These are phyloP conservation scores for Colletotrichum sp. DNA, from an alignment of 2,329 filamentous ascomycete species.

Conservation along the genomic window DNA sequence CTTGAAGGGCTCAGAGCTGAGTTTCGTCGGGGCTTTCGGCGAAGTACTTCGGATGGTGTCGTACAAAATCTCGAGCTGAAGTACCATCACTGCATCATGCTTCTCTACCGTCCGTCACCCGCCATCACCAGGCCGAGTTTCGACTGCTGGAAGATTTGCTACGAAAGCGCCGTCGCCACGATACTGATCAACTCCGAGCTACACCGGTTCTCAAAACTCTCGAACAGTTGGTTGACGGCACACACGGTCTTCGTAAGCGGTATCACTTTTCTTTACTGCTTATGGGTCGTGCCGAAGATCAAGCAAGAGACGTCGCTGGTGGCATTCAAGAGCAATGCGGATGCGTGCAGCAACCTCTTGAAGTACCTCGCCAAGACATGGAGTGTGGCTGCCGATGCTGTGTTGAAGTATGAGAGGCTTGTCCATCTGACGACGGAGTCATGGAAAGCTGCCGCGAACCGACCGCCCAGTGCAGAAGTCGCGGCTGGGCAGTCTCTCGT, in stretches of 20 bases:
- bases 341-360: slow-evolving; percentile 24
- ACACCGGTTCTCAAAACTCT: slow-evolving; percentile 30
- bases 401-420: slow-evolving; percentile 30
- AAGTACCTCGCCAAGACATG: slow-evolving; percentile 26
- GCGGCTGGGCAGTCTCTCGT: neutral
- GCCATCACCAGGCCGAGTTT: slow-evolving; percentile 27
- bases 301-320: neutral
- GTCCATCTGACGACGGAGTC: neutral
- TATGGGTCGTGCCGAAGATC: slow-evolving; percentile 20
- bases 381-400: slow-evolving; percentile 40
- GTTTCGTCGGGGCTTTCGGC: neutral
- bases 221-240: slow-evolving; percentile 33
- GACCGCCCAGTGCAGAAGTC: neutral
- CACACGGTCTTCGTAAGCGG: slow-evolving; percentile 34
- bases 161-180: slow-evolving; percentile 29
- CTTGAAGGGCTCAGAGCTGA: neutral
- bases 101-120: slow-evolving; percentile 33
- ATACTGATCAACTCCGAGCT: slow-evolving; percentile 31
- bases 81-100: slow-evolving; percentile 33
- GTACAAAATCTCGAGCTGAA: slow-evolving; percentile 32
- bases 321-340: slow-evolving; percentile 5
- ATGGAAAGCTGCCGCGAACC: neutral
- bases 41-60: slow-evolving; percentile 16
- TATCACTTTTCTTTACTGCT: slow-evolving; percentile 32
- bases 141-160: slow-evolving; percentile 29